These are phyloP conservation scores for Sclerotinia minor DNA, from an alignment of 2,329 filamentous ascomycete species.

Conservation along the genomic window DNA sequence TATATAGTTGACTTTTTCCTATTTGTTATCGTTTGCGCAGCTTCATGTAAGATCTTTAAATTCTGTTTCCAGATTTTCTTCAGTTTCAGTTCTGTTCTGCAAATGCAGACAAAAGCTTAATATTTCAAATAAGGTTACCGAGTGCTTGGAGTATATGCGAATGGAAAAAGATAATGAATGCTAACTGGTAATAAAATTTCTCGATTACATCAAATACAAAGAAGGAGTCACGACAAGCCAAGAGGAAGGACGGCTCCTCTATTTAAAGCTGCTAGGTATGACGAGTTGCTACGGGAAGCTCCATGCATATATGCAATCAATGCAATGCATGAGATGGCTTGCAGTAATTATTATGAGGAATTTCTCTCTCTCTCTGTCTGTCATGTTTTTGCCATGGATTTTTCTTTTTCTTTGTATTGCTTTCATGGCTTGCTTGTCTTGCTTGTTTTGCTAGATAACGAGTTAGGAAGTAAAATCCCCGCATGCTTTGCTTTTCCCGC, in stretches of 20 bases:
- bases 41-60: neutral
- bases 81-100: neutral
- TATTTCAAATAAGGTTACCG: neutral
- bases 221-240: slow-evolving; percentile 4
- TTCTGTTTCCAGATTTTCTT: neutral
- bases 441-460: neutral
- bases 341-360: neutral
- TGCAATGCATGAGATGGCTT: neutral
- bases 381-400: slow-evolving; percentile 3
- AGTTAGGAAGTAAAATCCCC: neutral
- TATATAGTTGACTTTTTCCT: neutral
- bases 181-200: neutral
- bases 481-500: neutral
- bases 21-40: slow-evolving; percentile 1
- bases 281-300: neutral
- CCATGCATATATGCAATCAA: neutral
- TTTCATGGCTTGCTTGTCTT: neutral
- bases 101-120: neutral
- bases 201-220: slow-evolving; percentile 21
- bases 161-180: neutral
- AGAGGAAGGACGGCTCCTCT: slow-evolving; percentile 15
- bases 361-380: neutral
- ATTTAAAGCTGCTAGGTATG: slow-evolving; percentile 12
- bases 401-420: slow-evolving; percentile 10
- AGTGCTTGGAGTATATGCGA: neutral